Conservation (phyloP, 2,329 filamentous ascomycete species). For the Uncinocarpus reesii region DNA sequence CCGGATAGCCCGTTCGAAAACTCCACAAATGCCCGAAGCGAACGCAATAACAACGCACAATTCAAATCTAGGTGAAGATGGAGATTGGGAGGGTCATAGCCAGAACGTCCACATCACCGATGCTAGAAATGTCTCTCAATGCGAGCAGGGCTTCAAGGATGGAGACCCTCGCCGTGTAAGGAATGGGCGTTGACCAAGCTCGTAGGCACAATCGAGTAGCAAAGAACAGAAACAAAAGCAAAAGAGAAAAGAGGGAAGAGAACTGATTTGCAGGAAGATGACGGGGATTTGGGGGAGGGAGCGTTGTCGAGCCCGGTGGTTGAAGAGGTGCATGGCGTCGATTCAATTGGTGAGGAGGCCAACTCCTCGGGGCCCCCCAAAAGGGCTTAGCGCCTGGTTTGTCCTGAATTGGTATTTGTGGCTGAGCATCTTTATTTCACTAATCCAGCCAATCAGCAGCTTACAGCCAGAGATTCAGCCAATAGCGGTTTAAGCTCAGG, state of each 20-base stretch:
- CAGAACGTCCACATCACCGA: slow-evolving; percentile 4
- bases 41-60: not conserved
- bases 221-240: not conserved
- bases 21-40: slow-evolving; percentile 5
- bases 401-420: not conserved
- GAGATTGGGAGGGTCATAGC: slow-evolving; percentile 4
- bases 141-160: not conserved
- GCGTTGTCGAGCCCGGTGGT: slow-evolving; percentile 7
- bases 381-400: not conserved
- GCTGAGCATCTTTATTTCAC: not conserved
- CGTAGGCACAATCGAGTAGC: not conserved
- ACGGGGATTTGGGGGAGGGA: not conserved
- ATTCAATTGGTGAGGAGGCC: slow-evolving; percentile 9
- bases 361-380: not conserved
- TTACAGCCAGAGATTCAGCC: not conserved
- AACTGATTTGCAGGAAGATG: not conserved
- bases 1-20: not conserved
- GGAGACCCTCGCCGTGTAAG: not conserved
- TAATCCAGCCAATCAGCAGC: not conserved
- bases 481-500: not conserved
- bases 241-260: not conserved
- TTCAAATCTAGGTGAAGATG: not conserved
- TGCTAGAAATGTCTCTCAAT: slow-evolving; percentile 6
- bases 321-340: slow-evolving; percentile 3
- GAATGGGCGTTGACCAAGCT: too few relatives aligned